These are phyloP conservation scores for Begonia fuchsioides DNA, from an alignment of 306 rosid genomes.

Conservation along the genomic window DNA sequence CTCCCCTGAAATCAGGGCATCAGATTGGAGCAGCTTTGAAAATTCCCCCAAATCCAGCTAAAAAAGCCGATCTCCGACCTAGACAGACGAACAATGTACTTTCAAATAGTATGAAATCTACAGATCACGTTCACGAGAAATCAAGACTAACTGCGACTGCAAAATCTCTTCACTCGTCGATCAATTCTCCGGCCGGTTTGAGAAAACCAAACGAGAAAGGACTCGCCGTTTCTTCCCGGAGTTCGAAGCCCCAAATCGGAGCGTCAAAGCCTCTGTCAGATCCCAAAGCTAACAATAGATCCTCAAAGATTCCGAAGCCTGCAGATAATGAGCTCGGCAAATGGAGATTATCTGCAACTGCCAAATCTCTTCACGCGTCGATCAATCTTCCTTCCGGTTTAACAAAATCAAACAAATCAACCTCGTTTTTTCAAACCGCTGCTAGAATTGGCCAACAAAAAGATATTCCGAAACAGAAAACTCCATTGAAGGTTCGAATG, in stretches of 20 bases:
- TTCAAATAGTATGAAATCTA: constrained; percentile 25
- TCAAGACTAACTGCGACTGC: constrained; percentile 18
- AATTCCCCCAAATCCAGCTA: constrained; percentile 14
- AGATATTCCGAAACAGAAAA: constrained; percentile 10
- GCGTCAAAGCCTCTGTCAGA: constrained; percentile 8
- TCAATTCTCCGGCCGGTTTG: constrained; percentile 21
- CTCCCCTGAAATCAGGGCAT: constrained; percentile 17
- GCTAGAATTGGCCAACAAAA: constrained; percentile 21
- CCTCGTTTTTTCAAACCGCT: constrained; percentile 19
- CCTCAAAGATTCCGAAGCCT: constrained; percentile 23
- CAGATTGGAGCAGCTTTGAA: constrained; percentile 10
- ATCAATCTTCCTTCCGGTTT: constrained; percentile 22
- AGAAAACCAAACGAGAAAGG: constrained; percentile 25
- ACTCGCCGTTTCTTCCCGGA: constrained; percentile 22
- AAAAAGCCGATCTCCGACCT: constrained; percentile 16
- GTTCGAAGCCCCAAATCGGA: constrained; percentile 13
- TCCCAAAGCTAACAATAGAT: constrained; percentile 9
- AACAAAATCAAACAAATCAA: constrained; percentile 25
- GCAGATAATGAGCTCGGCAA: constrained; percentile 18
- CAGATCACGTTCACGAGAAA: constrained; percentile 19
- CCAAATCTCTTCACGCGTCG: constrained; percentile 40
- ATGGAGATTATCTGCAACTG: constrained; percentile 18
- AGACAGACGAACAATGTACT: constrained; percentile 7
- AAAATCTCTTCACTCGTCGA: constrained; percentile 40
- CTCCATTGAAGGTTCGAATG: constrained; percentile 30